These are phyloP conservation scores for Fusarium sp. DNA, from an alignment of 2,329 filamentous ascomycete genomes.

Conservation along the genomic window DNA sequence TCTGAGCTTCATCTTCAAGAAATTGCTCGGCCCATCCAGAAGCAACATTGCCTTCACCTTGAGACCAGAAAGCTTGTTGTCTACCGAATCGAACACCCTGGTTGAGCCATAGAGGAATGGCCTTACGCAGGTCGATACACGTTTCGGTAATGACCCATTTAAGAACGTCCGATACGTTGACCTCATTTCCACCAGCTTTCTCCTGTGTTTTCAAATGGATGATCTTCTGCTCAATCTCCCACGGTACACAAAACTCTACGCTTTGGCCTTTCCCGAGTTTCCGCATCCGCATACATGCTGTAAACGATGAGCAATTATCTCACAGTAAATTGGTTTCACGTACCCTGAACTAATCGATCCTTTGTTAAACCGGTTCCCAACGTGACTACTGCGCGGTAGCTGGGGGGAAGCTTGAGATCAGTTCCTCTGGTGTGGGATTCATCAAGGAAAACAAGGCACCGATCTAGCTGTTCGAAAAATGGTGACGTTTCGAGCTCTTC, in stretches of 20 bases:
- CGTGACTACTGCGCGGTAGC: constrained; percentile 75
- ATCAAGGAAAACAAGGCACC: constrained; percentile 76
- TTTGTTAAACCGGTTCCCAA: constrained; percentile 75
- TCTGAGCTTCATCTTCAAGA: constrained; percentile 68
- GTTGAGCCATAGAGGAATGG: constrained; percentile 64
- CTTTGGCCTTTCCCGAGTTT: constrained; percentile 76
- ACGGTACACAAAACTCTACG: constrained; percentile 70
- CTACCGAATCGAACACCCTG: constrained; percentile 68
- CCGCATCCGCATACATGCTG: constrained; percentile 79
- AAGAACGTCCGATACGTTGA: constrained; percentile 68
- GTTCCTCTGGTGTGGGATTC: constrained; percentile 78
- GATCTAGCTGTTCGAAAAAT: constrained; percentile 66
- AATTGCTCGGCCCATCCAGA: constrained; percentile 57
- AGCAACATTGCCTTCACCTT: fast-evolving
- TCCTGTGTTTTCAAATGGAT: not conserved
- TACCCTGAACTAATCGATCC: constrained; percentile 77
- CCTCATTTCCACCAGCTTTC: not conserved
- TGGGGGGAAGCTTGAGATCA: constrained; percentile 71
- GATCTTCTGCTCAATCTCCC: constrained; percentile 71
- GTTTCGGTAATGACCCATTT: constrained; percentile 65
- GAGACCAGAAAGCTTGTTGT: constrained; percentile 56
- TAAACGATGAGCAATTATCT: constrained; percentile 6
- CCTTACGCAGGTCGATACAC: constrained; percentile 24
- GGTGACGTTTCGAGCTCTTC: constrained; percentile 70
- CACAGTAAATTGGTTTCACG: constrained; percentile 17